Base-by-base conservation (phyloP, 2,329 filamentous ascomycete genomes). In the Claviceps humidiphila region DNA sequence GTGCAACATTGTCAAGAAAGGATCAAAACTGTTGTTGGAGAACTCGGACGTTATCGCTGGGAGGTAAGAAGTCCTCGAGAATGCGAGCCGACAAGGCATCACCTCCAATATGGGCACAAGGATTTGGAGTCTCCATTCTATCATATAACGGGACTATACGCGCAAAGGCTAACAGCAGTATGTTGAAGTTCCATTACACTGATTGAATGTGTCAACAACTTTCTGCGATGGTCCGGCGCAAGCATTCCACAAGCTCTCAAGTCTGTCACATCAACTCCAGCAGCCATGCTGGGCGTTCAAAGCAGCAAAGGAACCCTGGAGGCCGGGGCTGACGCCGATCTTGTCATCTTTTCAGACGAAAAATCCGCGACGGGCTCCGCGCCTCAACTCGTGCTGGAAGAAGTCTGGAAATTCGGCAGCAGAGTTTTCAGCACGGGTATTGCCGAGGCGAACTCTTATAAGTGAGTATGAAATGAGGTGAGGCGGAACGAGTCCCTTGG, bases 161-260 rank as follows among this genome's bases (percentile, higher is more conserved):
- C 16, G 3, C 43, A 37, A 45, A 39, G 17, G 39, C 56, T 58
- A 47, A 59, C 52, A 26, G 9, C 8, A 26, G 9, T 9, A 14
- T 20, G n/a, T 3, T 9, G 42, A 50, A 84, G 80, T 59, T 82
- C 81, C 43, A 81, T 84, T 50, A 83, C 84, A 6, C 73, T 94
- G n/a, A 76, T 90, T 42, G 85, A 91, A 59, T 93, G 88, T 60
- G 81, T 90, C 51, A 85, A 82, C 62, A 93, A 93, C 66, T 90
- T 93, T 65, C 72, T 88, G 58, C 77, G 76, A 54, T 91, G 84
- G 83, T 83, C 83, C 1, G 84, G 83, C 14, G 77, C 80, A 5
- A 75, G 74, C 39, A 75, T 90, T 39, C 79, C 85, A 0, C 76
- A 83, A 61, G 86, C 84, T 1, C 68, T 93, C 46, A 78, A 77